Base-by-base conservation (phyloP, 768 basidiomycete genomes). In the Leccinum longicurvipes region DNA sequence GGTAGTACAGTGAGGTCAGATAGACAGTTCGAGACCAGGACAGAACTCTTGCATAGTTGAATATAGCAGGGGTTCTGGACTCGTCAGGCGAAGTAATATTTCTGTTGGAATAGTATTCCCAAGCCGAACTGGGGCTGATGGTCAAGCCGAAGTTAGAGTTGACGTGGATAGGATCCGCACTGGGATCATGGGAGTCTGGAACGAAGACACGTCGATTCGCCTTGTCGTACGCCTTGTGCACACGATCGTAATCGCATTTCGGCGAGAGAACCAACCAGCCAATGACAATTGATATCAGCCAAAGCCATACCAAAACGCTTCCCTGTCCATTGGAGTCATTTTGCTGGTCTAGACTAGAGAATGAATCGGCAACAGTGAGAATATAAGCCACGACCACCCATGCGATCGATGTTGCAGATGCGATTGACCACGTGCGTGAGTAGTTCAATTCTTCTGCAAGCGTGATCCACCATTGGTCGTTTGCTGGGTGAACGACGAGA, bases 351-450 rank as follows among this genome's bases (percentile, higher is more conserved):
- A 70, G 45, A 28, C 46, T 61, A 21, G 55, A 57, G 45, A 61
- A 50, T 8, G 63, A 66, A 32, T 60, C 53, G 3, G 47, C 32
- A 19, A 66, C 61, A 2, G 55, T 65, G 6, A 65, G 50, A 15
- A 66, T 23, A 53, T 78, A 79, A 1, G 79, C 77, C 4, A 79
- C 63, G 32, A 77, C 54, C 3, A 79, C 78, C 77, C 77, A 81
- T 1, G 61, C 58, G 19, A 80, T 75, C 0, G 74, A 74, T 6
- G 71, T 67, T 1, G 63, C 71, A 5, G 75, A 71, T 9, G 79
- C 61, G 27, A 77, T 67, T 0, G 74, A 69, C 77, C 76, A 79
- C 11, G 71, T 73, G 25, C 75, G 69, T 0, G 67, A 68, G 47
- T 75, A 74, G 41, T 78, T 63, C 24, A 80, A 67, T 54, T 67